Conservation (phyloP, 2,329 filamentous ascomycete species). For the Trichophaea hybrida region DNA sequence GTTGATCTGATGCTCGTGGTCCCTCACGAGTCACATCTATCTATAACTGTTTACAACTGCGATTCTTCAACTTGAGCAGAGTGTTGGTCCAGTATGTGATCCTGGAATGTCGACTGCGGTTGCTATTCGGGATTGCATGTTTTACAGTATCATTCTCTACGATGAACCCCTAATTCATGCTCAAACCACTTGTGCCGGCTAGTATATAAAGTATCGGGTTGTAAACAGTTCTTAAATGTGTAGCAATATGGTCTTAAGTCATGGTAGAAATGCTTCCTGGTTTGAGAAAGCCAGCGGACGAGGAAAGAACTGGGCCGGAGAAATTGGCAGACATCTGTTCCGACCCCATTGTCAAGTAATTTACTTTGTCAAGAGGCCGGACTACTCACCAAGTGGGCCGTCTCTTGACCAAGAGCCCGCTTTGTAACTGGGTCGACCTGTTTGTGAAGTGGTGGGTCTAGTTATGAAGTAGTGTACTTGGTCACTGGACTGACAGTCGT, state of each 20-base stretch:
- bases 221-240: constrained; percentile 23
- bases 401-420: too few species aligned
- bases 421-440: too few species aligned
- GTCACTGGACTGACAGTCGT: too few species aligned
- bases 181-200: constrained; percentile 24
- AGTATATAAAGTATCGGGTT: constrained; percentile 19
- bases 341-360: too few species aligned
- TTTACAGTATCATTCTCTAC: constrained; percentile 21
- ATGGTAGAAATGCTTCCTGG: neutral
- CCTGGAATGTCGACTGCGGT: neutral
- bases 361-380: too few species aligned
- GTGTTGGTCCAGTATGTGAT: constrained; percentile 10
- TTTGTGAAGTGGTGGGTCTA: too few species aligned
- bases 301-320: too few species aligned
- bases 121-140: constrained; percentile 2
- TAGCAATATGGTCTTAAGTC: constrained; percentile 27
- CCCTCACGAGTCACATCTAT: constrained; percentile 16
- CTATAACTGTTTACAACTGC: constrained; percentile 5
- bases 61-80: neutral
- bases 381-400: too few species aligned
- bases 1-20: neutral
- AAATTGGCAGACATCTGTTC: too few species aligned
- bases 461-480: too few species aligned
- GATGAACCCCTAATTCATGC: constrained; percentile 25
- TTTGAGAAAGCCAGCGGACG: too few species aligned